A percentile compares a stretch with the other conserved stretches of the same genome.
These are phyloP conservation scores for Prunus yedoensis DNA, from an alignment of 331 rosid genomes.

Conservation along the genomic window DNA sequence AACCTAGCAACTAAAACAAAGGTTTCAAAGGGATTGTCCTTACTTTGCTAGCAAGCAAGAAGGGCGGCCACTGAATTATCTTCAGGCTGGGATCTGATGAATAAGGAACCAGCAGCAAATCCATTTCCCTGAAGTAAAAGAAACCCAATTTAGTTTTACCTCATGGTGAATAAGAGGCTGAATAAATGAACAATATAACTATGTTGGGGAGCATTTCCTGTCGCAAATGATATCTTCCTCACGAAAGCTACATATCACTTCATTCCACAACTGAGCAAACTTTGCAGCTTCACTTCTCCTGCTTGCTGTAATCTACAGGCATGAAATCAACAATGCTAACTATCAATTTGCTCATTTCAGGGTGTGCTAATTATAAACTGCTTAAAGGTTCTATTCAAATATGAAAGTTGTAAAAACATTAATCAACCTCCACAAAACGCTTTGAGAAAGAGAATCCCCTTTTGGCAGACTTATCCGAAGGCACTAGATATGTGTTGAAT, in stretches of 20 bases:
- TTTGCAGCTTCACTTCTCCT: constrained; percentile 96
- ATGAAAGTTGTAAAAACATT: constrained; percentile 7
- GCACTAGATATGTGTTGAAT: constrained; percentile 86
- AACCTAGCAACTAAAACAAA: constrained; percentile 21
- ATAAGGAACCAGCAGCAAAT: constrained; percentile 89
- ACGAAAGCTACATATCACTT: constrained; percentile 91
- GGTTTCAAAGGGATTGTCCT: constrained; percentile 22
- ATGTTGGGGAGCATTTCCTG: constrained; percentile 54
- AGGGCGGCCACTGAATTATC: constrained; percentile 98
- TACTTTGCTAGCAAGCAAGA: constrained; percentile 98
- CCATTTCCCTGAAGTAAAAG: constrained; percentile 84
- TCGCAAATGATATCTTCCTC: constrained; percentile 95
- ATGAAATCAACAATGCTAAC: constrained; percentile 8
- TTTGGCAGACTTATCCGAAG: constrained; percentile 73
- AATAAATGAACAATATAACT: constrained; percentile 9
- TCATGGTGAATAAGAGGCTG: constrained; percentile 19
- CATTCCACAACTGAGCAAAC: constrained; percentile 97
- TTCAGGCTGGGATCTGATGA: constrained; percentile 85
- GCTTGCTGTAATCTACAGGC: constrained; percentile 66
- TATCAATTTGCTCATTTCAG: constrained; percentile 18
- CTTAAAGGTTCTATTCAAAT: background rate
- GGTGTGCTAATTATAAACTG: background rate
- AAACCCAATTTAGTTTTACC: constrained; percentile 30
- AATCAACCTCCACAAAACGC: constrained; percentile 79
- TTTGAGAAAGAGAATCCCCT: constrained; percentile 69